These are phyloP conservation scores for Arctium lappa DNA, from an alignment of 129 eudicot genomes.

Conservation along the genomic window DNA sequence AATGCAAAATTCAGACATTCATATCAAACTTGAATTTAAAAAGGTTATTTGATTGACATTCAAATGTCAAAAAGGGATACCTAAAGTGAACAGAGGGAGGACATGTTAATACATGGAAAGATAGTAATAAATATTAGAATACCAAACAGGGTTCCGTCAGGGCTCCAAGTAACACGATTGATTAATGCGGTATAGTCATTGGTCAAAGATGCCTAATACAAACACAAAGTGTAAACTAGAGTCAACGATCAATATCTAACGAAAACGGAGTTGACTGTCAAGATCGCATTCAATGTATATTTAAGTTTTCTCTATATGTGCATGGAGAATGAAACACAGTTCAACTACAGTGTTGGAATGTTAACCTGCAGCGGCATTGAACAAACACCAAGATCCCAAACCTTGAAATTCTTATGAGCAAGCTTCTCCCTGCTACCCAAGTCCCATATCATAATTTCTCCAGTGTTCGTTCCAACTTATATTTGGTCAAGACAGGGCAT, in stretches of 20 bases:
- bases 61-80: constrained; percentile 9
- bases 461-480: constrained; percentile 71
- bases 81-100: constrained; percentile 7
- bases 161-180: constrained; percentile 81
- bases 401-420: constrained; percentile 66
- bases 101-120: not conserved
- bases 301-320: not conserved
- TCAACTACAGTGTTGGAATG: not conserved
- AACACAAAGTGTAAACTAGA: not conserved
- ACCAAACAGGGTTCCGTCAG: constrained; percentile 81
- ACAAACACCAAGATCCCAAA: constrained; percentile 60
- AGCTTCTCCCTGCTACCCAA: constrained; percentile 64
- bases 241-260: not conserved
- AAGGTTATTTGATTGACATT: not conserved
- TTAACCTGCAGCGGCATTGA: constrained; percentile 73
- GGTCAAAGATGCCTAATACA: constrained; percentile 55
- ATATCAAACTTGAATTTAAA: not conserved
- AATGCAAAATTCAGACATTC: not conserved
- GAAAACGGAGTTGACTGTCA: not conserved
- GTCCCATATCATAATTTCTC: constrained; percentile 75
- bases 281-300: not conserved
- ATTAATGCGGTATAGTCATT: constrained; percentile 66
- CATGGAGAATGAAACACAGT: not conserved
- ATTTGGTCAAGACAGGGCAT: constrained; percentile 5
- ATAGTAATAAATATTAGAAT: constrained; percentile 6